Conservation (phyloP, 495 filamentous ascomycete genomes). For the Aspergillus conjunctus region DNA sequence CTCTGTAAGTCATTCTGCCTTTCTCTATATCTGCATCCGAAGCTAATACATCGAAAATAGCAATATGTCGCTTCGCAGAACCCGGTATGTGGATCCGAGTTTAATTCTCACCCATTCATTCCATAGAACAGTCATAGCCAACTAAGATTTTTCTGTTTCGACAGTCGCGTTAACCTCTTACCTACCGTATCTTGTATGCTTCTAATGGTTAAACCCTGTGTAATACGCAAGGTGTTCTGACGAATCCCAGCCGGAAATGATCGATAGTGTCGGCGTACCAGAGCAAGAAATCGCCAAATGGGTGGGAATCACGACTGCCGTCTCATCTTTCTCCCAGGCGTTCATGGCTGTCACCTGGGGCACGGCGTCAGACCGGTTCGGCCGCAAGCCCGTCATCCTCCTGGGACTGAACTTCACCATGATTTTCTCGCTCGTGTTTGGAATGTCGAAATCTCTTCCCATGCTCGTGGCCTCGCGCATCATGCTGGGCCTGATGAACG, state of each 20-base stretch:
- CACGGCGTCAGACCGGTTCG: conserved; percentile 69
- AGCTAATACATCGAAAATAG: conserved; percentile 28
- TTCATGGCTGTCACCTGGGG: conserved; percentile 79
- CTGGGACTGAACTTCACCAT: conserved; percentile 71
- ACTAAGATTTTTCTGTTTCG: not conserved
- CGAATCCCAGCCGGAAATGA: conserved; percentile 69
- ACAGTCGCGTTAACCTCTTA: conserved; percentile 77
- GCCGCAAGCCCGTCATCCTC: conserved; percentile 76
- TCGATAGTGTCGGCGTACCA: conserved; percentile 74
- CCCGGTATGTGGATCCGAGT: conserved; percentile 47
- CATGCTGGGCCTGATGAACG: conserved; percentile 70
- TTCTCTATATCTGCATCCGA: not conserved
- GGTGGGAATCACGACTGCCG: conserved; percentile 70
- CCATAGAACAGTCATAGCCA: not conserved
- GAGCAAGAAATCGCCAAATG: conserved; percentile 74
- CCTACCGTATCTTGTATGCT: conserved; percentile 73
- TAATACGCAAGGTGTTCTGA: not conserved
- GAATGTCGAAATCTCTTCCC: conserved; percentile 69
- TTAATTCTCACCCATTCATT: not conserved
- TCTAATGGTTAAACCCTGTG: not conserved
- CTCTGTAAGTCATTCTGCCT: conserved; percentile 56
- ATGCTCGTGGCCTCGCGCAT: conserved; percentile 72
- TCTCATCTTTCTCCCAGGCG: conserved; percentile 73
- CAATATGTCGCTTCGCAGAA: conserved; percentile 80
- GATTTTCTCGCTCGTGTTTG: conserved; percentile 71